Conservation (phyloP, 169 alveolate species). For the Babesia gibsoni region DNA sequence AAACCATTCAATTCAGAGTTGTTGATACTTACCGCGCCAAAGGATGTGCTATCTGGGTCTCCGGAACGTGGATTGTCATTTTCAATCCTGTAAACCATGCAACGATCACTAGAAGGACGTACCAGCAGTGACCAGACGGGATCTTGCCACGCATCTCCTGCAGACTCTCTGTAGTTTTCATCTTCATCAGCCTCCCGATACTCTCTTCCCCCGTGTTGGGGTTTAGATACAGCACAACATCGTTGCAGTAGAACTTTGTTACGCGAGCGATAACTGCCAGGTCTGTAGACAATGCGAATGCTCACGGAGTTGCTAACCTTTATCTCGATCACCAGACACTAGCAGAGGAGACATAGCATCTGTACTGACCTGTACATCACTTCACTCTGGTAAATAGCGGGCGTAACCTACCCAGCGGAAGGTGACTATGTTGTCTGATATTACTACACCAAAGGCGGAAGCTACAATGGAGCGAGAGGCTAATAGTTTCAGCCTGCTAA, state of each 20-base stretch:
- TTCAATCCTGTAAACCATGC: slow-evolving; percentile 27
- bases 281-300: slow-evolving; percentile 8
- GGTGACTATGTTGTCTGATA: slow-evolving; percentile 48
- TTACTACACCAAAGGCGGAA: slow-evolving; percentile 20
- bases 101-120: not conserved
- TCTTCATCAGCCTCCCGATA: slow-evolving; percentile 43
- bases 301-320: slow-evolving; percentile 4
- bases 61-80: slow-evolving; percentile 60
- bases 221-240: slow-evolving; percentile 47
- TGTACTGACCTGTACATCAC: slow-evolving; percentile 19
- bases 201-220: slow-evolving; percentile 48
- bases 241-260: slow-evolving; percentile 44
- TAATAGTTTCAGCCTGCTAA: not conserved
- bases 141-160: not conserved
- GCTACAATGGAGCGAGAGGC: slow-evolving; percentile 5
- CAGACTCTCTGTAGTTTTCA: slow-evolving; percentile 14
- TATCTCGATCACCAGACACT: not conserved
- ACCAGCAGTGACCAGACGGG: slow-evolving; percentile 67
- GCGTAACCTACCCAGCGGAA: slow-evolving; percentile 47
- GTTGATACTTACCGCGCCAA: slow-evolving; percentile 55
- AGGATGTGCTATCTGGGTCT: slow-evolving; percentile 39
- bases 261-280: slow-evolving; percentile 53
- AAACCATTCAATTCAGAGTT: not conserved
- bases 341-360: slow-evolving; percentile 55
- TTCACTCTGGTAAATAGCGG: not conserved